Percentiles rank a stretch among this genome's conserved stretches.
These are phyloP conservation scores for Elsinoe ampelina DNA, from an alignment of 2,329 filamentous ascomycete species.

Conservation along the genomic window DNA sequence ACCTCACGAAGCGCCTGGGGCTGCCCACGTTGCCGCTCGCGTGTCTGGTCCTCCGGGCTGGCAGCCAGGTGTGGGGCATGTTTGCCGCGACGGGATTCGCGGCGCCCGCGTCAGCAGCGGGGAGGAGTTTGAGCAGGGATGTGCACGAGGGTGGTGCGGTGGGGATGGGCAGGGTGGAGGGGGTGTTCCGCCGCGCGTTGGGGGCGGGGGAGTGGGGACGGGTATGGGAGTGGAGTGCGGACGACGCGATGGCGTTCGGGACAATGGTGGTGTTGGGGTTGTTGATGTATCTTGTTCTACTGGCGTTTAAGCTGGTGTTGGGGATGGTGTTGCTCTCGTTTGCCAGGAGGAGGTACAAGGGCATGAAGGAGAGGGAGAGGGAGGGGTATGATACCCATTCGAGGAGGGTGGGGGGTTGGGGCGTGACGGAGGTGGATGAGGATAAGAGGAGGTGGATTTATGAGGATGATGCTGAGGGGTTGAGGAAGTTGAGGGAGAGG, in stretches of 20 bases:
- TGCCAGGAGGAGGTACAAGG: conserved; percentile 65
- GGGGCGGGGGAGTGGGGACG: conserved; percentile 48
- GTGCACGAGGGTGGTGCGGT: conserved; percentile 41
- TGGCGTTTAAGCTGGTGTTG: conserved; percentile 65
- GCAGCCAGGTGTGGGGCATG: conserved; percentile 96
- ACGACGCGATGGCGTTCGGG: conserved; percentile 62
- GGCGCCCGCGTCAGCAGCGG: conserved; percentile 44
- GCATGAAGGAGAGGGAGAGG: conserved; percentile 62
- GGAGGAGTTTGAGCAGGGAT: conserved; percentile 39
- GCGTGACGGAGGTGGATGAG: conserved; percentile 78
- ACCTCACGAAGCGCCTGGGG: conserved; percentile 79
- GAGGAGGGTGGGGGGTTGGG: conserved; percentile 69
- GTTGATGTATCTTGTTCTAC: conserved; percentile 70
- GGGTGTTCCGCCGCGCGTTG: conserved; percentile 65
- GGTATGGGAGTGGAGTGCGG: conserved; percentile 48
- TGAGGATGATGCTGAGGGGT: conserved; percentile 66
- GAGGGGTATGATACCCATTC: conserved; percentile 55
- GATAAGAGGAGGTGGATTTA: conserved; percentile 82
- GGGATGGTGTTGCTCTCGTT: conserved; percentile 81
- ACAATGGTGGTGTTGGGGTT: conserved; percentile 87
- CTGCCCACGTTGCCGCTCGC: conserved; percentile 86
- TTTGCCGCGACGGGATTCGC: conserved; percentile 82
- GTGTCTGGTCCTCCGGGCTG: conserved; percentile 89
- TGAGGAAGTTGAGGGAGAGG: conserved; percentile 50
- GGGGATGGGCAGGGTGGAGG: conserved; percentile 63